Base-by-base conservation (phyloP, 208 protist genomes). In the Kentomonas sorsogonicus region DNA sequence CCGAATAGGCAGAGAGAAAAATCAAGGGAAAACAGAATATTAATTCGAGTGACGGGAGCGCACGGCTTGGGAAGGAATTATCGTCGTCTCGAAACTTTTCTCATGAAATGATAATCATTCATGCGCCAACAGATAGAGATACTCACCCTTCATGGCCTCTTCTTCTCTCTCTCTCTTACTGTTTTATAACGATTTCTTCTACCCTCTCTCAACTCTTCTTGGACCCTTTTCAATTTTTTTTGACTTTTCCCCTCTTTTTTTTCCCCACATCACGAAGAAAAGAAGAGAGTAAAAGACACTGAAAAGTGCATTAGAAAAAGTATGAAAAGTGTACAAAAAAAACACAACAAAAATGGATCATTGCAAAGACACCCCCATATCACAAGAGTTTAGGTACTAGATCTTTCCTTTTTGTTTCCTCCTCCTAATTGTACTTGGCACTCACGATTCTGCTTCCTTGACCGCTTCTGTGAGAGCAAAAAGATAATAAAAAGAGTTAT, bases 171-270 rank as follows among this genome's bases (percentile, higher is more conserved):
- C 20, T 30, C 36, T 16, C 30, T 58, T n/a, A 22, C 3, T 56
- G n/a, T 25, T 44, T 7, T n/a, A 10, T 25, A 18, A 20, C 9
- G 7, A 5, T 36, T 30, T 38, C 1, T 3, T 44, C 0, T 16
- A 23, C 36, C 36, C 30, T 44, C 20, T 31, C 50, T 16, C 30
- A 11, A 4, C 50, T 30, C 29, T 20, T 58, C 27, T 7, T 34
- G 41, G 16, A 44, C 15, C 29, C 3, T 48, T 55, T 26, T 33
- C 60, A 0, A 29, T 30, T 26, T 53, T 20, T 38, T 18, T 36
- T 13, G 40, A 26, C 40, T 68, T 53, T 48, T 47, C 3, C 52
- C 18, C 6, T n/a, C 30, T 22, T 40, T 34, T 54, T 25, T 47
- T 39, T 65, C 18, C 58, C 3, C 31, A 22, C 11, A 11, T 36